Base-by-base conservation (phyloP, 2,329 filamentous ascomycete genomes). In the Clathrospora elynae region DNA sequence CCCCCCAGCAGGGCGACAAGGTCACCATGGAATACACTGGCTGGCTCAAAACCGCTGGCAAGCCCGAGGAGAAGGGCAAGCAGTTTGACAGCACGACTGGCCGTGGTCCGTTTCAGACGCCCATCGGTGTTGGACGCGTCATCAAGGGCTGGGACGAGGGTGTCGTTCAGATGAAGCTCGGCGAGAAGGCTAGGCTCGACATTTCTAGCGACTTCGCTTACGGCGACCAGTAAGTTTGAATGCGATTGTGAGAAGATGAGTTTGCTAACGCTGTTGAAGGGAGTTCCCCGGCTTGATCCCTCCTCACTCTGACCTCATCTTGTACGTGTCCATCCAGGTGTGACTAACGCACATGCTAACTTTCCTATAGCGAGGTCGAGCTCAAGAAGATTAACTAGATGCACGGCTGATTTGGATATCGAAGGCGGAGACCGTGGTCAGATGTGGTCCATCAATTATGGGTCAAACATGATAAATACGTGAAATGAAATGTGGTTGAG, bases 141-240 rank as follows among this genome's bases (percentile, higher is more conserved):
- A 96, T 97, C 75, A 83, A 82, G 76, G 91, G 74, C 51, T 76
- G 75, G 75, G 75, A 77, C 51, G 74, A 95, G 75, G 90, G 86
- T 57, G 59, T 61, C 28, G 48, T 58, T n/a, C 76, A 82, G 68
- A 96, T 97, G 91, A 85, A 86, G 71, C 78, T 95, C 42, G 91
- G 91, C 68, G 92, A 96, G 81, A 91, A 88, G 78, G 86, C 89
- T 38, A 87, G 82, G 34, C 78, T 97, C 49, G 86, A 86, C 59
- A 96, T 96, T 67, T 81, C 84, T 51, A 80, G 80, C 84, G 89
- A 78, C 69, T 80, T 57, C 36, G 51, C 41, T 12, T 64, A 64
- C 35, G 61, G 61, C 35, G 32, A 13, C 38, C 57, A 62, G 51
- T 58, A 38, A 43, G 54, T 54, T 6, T 20, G 1, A 11, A 7